These are phyloP conservation scores for Coemansia sp. DNA, from an alignment of 192 early-diverging fungal genomes.

Conservation along the genomic window DNA sequence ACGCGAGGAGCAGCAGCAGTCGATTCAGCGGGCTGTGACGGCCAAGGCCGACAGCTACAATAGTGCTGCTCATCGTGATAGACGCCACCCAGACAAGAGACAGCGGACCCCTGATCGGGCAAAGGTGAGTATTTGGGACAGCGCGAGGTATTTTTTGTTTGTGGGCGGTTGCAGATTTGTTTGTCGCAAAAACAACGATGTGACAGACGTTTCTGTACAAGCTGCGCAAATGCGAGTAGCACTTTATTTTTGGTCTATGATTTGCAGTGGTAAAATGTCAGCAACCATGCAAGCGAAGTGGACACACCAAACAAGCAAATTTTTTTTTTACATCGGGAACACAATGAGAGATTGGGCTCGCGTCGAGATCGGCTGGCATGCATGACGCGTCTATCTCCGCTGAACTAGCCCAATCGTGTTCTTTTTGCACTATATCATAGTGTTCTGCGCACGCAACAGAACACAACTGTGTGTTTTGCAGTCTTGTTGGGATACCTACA, in stretches of 20 bases:
- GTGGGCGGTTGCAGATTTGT: not conserved
- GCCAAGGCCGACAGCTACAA: constrained; percentile 29
- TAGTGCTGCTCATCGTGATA: not conserved
- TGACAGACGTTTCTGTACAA: not conserved
- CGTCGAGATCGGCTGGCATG: not conserved
- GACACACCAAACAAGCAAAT: no score
- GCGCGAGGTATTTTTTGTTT: not conserved
- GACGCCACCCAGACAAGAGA: constrained; percentile 18
- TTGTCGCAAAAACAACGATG: not conserved
- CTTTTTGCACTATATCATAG: constrained; percentile 1
- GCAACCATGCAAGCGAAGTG: no score
- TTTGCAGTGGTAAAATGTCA: no score
- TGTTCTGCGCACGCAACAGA: not conserved
- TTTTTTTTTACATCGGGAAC: no score
- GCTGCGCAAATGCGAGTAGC: not conserved
- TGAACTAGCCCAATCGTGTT: constrained; percentile 7
- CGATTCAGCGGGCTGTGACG: constrained; percentile 24
- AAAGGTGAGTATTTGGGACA: constrained; percentile 32
- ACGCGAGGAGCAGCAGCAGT: constrained; percentile 27
- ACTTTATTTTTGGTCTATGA: not conserved
- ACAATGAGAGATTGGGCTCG: no score
- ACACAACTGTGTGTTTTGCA: not conserved
- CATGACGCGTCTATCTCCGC: not conserved
- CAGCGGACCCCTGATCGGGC: constrained; percentile 18
- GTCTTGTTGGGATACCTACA: not conserved